Base-by-base conservation (phyloP, 1,284 basidiomycete species). In the Termitomyces sp. region DNA sequence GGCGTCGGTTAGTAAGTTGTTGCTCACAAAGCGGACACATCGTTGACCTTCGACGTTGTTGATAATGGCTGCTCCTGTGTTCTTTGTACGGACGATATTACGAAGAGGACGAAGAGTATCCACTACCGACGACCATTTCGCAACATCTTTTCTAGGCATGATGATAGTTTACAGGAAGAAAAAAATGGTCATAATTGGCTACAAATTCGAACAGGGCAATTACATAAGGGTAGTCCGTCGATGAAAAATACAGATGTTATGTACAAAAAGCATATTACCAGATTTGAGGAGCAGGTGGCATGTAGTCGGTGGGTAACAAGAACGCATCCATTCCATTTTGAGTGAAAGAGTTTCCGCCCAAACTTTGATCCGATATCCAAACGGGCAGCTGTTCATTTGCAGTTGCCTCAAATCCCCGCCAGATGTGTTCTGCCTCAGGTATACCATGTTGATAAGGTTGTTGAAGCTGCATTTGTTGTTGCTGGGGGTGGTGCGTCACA, bases 241-340 rank as follows among this genome's bases (percentile, higher is more conserved):
- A 52, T 34, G 36, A 54, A 38, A 47, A 45, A 31, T 42, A 53
- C 42, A 61, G 3, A 45, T 28, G 28, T n/a, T 36, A 36, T 39
- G 46, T 51, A 48, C 49, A 50, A n/a, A 40, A 52, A 44, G 30
- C 53, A 53, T 48, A 50, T 72, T 63, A 90, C 87, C 87, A 89
- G 55, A 90, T 90, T 67, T 88, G 86, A 42, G 82, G 78, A 26
- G 80, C 76, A 54, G 82, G 74, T 2, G 84, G 83, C 43, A 89
- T 74, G 62, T 86, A 90, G 65, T 90, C 85, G 38, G 73, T 70
- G 15, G 90, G 90, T 42, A 92, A 75, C 51, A 92, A 73, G 70
- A 90, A 91, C 13, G 89, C 88, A 64, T 92, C 86, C 74, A 92
- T 88, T 55, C 90, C 89, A 62, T 86, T 80, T 67, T 90, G 88